These are phyloP conservation scores for Silybum marianum DNA, from an alignment of 129 eudicot species.

Conservation along the genomic window DNA sequence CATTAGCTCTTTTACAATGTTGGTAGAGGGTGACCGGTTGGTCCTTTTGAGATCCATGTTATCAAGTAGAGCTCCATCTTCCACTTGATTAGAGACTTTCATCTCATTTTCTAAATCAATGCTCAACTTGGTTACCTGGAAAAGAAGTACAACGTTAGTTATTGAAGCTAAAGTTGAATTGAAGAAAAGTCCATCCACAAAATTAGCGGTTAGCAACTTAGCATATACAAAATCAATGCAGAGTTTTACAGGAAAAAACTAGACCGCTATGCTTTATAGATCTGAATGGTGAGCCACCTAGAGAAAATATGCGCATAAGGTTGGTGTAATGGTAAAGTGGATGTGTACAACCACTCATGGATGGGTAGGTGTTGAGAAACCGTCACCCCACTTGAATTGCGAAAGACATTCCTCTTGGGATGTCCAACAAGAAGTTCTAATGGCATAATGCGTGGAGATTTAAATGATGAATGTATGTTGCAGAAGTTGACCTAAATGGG, in stretches of 20 bases:
- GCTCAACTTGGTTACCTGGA: slow-evolving; percentile 39
- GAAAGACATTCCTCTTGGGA: not conserved
- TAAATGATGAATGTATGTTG: not conserved
- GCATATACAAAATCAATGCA: no score
- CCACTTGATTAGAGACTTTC: slow-evolving; percentile 30
- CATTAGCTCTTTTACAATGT: slow-evolving; percentile 45
- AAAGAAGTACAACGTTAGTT: slow-evolving; percentile 11
- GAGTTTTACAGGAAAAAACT: not conserved
- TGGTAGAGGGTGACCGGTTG: slow-evolving; percentile 19
- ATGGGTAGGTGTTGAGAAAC: not conserved
- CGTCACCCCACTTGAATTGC: not conserved
- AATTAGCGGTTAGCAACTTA: not conserved
- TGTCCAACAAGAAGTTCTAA: not conserved
- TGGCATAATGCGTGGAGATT: not conserved
- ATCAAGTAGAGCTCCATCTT: slow-evolving; percentile 28
- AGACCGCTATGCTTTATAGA: not conserved
- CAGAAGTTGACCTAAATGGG: not conserved
- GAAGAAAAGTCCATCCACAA: not conserved
- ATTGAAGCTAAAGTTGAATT: not conserved
- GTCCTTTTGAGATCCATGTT: slow-evolving; percentile 31
- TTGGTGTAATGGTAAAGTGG: not conserved
- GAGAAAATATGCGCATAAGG: not conserved
- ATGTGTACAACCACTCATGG: not conserved
- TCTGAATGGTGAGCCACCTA: not conserved
- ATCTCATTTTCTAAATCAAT: slow-evolving; percentile 37